A percentile compares a stretch with the other conserved stretches of the same genome.
Conservation (phyloP, 2,329 filamentous ascomycete species). For the Colletotrichum scovillei region DNA sequence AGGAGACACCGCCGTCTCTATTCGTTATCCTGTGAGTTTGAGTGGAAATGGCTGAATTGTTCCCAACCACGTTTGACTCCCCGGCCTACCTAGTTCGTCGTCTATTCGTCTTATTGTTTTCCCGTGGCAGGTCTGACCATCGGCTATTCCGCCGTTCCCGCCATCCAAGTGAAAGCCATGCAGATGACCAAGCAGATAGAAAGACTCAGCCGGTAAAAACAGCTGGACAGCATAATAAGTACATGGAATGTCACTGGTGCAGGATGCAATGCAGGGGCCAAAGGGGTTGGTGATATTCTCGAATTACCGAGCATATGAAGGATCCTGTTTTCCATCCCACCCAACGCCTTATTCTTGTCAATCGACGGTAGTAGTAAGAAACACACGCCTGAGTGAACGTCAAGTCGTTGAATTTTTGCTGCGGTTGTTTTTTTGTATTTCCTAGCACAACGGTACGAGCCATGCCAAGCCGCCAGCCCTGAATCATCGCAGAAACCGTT, state of each 20-base stretch:
- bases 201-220: no score
- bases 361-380: constrained; percentile 17
- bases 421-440: constrained; percentile 35
- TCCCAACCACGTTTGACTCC: no score
- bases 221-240: background rate
- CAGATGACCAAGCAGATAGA: background rate
- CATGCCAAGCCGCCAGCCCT: constrained; percentile 37
- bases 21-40: no score
- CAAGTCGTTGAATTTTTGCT: constrained; percentile 34
- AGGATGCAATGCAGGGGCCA: background rate
- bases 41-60: no score
- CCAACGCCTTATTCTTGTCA: constrained; percentile 16
- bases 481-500: constrained; percentile 37
- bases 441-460: constrained; percentile 37
- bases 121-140: no score
- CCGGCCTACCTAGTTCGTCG: no score
- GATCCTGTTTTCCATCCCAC: constrained; percentile 18
- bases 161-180: no score
- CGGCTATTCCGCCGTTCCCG: no score
- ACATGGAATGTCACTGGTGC: background rate
- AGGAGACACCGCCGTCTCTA: no score
- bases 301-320: constrained; percentile 19
- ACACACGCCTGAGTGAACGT: constrained; percentile 21
- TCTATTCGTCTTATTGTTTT: no score
- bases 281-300: constrained; percentile 11